phyloP scores from a whole-genome alignment of 1,284 basidiomycete genomes.

The Trichosporon asahii region DNA sequence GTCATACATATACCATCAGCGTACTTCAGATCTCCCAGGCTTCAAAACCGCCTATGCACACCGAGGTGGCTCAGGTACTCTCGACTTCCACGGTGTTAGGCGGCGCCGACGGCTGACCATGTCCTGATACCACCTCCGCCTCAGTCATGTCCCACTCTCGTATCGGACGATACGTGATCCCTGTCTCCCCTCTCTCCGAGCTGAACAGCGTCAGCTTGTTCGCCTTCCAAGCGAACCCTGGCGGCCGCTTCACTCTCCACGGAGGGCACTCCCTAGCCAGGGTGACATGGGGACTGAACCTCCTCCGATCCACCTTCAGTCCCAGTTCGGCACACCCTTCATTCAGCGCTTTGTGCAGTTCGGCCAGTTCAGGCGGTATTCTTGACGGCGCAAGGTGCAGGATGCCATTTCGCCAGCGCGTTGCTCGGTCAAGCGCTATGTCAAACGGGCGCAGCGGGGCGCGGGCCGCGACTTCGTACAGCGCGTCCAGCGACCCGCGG shows the following conservation, averaged over 20 bases:
- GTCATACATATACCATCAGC: no score
- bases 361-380: neutral
- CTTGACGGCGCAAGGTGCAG: slow-evolving; percentile 7
- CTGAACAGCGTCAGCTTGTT: slow-evolving; percentile 12
- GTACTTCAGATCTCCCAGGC: no score
- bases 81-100: no score
- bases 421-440: neutral
- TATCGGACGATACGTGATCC: neutral
- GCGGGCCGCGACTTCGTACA: neutral
- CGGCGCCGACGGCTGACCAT: no score
- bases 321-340: neutral
- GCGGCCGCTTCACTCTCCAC: neutral
- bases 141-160: neutral
- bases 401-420: slow-evolving; percentile 10
- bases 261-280: slow-evolving; percentile 7
- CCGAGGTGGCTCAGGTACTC: no score
- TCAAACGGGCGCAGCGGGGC: neutral
- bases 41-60: no score
- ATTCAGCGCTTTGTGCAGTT: neutral
- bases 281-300: slow-evolving; percentile 11
- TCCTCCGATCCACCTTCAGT: neutral
- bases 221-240: neutral
- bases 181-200: neutral
- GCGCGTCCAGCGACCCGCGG: neutral
- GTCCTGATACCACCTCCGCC: neutral